Base-by-base conservation (phyloP, 352 stramenopile species). In the Phytophthora ramorum region DNA sequence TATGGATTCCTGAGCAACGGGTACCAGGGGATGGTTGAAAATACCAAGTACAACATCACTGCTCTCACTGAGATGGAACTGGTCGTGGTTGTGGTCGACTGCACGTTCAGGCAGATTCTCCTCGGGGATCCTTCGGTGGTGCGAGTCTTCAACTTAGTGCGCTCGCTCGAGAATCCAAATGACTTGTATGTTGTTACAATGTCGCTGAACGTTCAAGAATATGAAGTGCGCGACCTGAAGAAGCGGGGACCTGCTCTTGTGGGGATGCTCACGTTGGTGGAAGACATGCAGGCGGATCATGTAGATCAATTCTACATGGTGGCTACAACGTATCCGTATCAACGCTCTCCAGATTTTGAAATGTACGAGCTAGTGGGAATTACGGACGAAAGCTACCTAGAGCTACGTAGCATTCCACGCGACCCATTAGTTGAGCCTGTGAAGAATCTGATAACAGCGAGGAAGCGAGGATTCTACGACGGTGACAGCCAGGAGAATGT, bases 31-130 rank as follows among this genome's bases (percentile, higher is more conserved):
- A 51, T 82, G 2, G 46, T 75, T 12, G 40, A 37, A 3, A 46
- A 52, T 2, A 74, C 67, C 17, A 56, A 70, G 17, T 82, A 87
- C 50, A 76, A 75, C 51, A 34, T 76, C 22, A 78, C 63, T 13
- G 64, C 49, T 32, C 37, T 84, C n/a, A 20, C 16, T 0, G 58
- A 75, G 0, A 37, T 64, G 4, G 78, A 87, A 51, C 66, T 87
- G 3, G 64, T 87, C 22, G 12, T 73, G 2, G 57, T 66, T 0
- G 56, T 85, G 0, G 71, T 82, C 0, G 78, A 85, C 51, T 87
- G 78, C 55, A 63, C 68, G 1, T 78, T 58, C 5, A 58, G 22
- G 1, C 41, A 56, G 24, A 56, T 87, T 30, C 19, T 61, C 10
- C 4, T 60, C 16, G 47, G 48, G 0, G 53, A 65, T 46, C 35